A percentile compares a stretch with the other conserved stretches of the same genome.
phyloP scores from a whole-genome alignment of 345 rosid species.

The Psidium friedrichsthalianum region DNA sequence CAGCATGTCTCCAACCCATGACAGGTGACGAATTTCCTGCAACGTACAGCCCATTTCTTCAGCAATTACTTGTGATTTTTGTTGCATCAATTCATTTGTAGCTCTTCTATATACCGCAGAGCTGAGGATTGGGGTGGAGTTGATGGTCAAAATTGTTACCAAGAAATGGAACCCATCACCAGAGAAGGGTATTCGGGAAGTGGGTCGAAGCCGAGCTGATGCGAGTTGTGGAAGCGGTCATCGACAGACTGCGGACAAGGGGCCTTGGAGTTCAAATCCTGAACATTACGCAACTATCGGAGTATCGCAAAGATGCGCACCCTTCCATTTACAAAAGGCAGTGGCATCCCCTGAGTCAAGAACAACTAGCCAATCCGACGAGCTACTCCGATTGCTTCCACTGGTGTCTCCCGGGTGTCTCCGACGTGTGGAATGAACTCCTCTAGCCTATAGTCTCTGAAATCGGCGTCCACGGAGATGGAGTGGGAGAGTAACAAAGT shows the following conservation, averaged over 20 bases:
- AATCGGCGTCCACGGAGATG: background rate
- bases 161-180: conserved; percentile 34
- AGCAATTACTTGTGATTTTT: background rate
- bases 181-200: conserved; percentile 42
- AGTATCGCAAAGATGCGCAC: conserved; percentile 71
- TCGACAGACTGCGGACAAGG: conserved; percentile 23
- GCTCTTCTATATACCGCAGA: conserved; percentile 8
- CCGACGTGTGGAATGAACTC: conserved; percentile 1
- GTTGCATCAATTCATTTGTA: background rate
- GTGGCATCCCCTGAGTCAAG: conserved; percentile 47
- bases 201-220: conserved; percentile 37
- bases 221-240: conserved; percentile 24
- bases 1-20: conserved; percentile 80
- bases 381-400: conserved; percentile 71
- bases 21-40: conserved; percentile 29
- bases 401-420: background rate
- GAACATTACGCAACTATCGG: conserved; percentile 58
- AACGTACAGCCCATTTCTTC: too few relatives aligned
- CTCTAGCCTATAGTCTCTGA: background rate
- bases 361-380: conserved; percentile 34
- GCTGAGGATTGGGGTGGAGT: conserved; percentile 64
- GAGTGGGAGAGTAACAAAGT: background rate
- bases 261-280: conserved; percentile 44
- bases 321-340: conserved; percentile 66
- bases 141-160: conserved; percentile 33